Percentiles rank a stretch among this genome's conserved stretches.
Evolutionary conservation across 1,284 basidiomycete genomes (phyloP).

Genomic region (Phellopilus nigrolimitatus): DNA sequence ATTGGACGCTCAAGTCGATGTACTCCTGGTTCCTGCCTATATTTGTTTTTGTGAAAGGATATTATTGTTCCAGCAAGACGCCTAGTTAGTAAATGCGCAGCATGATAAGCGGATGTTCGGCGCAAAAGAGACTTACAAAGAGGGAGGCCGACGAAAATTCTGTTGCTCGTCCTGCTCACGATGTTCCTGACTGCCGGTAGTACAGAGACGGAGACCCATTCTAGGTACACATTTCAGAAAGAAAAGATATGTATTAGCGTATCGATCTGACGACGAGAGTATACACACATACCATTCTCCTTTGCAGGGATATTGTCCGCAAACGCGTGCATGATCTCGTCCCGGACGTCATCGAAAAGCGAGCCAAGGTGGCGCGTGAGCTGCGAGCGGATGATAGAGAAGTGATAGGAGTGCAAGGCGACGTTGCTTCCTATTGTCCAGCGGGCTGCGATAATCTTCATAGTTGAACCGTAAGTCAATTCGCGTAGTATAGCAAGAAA

Average conservation of each 20-base stretch:
- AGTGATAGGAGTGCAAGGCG: slow-evolving; percentile 23
- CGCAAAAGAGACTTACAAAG: slow-evolving; percentile 37
- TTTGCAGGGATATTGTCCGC: slow-evolving; percentile 23
- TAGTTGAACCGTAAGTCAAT: neutral
- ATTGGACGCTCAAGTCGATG: slow-evolving; percentile 33
- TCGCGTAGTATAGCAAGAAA: too few relatives aligned
- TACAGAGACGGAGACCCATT: slow-evolving; percentile 35
- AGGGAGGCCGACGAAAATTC: slow-evolving; percentile 38
- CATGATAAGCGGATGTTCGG: neutral
- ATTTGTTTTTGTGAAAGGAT: too few relatives aligned
- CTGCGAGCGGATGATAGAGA: slow-evolving; percentile 24
- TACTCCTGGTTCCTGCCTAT: slow-evolving; percentile 41
- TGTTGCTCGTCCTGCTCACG: slow-evolving; percentile 36
- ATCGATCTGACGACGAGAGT: too few relatives aligned
- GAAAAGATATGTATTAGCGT: neutral
- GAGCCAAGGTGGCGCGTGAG: slow-evolving; percentile 25
- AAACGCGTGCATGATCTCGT: slow-evolving; percentile 27
- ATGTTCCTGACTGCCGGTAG: slow-evolving; percentile 34
- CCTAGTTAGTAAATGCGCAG: neutral
- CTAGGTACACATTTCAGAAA: slow-evolving; percentile 24
- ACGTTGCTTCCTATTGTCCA: slow-evolving; percentile 21
- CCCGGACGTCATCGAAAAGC: slow-evolving; percentile 25
- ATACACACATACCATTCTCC: slow-evolving; percentile 19
- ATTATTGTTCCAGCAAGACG: too few relatives aligned
- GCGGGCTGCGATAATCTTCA: slow-evolving; percentile 5